Conservation (phyloP, 2,329 filamentous ascomycete species). For the Diaporthe citriasiana region DNA sequence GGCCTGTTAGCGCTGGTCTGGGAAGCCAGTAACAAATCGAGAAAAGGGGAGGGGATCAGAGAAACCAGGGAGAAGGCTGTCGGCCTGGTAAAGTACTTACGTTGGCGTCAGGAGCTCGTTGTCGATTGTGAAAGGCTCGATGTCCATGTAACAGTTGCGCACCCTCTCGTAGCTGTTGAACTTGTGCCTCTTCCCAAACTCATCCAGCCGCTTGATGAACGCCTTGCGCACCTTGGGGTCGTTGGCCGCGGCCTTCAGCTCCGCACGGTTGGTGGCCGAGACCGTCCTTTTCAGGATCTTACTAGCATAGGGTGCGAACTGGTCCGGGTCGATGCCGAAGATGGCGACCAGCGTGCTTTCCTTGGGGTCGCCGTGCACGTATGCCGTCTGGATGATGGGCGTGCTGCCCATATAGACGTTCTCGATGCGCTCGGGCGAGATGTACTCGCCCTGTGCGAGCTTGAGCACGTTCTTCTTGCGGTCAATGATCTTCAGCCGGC, state of each 20-base stretch:
- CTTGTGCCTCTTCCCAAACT: constrained; percentile 84
- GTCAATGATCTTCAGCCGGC: constrained; percentile 93
- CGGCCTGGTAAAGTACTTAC: constrained; percentile 67
- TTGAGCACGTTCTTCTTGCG: constrained; percentile 99
- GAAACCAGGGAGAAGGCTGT: neutral
- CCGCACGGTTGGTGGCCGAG: constrained; percentile 73
- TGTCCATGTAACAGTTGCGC: constrained; percentile 77
- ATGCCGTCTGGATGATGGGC: constrained; percentile 82
- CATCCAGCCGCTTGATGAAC: constrained; percentile 83
- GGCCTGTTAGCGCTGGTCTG: constrained; percentile 33
- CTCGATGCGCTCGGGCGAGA: constrained; percentile 96
- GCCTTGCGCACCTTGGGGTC: constrained; percentile 81
- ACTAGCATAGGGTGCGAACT: constrained; percentile 85
- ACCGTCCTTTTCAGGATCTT: constrained; percentile 81
- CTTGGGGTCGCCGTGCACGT: constrained; percentile 90
- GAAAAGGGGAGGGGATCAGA: neutral
- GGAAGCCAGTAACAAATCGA: neutral
- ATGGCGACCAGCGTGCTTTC: constrained; percentile 87
- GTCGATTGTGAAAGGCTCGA: constrained; percentile 94
- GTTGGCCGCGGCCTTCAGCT: constrained; percentile 75
- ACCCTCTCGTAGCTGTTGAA: constrained; percentile 94
- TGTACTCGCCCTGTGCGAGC: constrained; percentile 96
- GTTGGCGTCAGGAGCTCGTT: constrained; percentile 92
- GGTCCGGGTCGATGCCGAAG: constrained; percentile 88
- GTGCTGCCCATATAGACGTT: constrained; percentile 91